A percentile compares a stretch with the other conserved stretches of the same genome.
Conservation (phyloP, 345 rosid genomes). For the Heritiera fomes region DNA sequence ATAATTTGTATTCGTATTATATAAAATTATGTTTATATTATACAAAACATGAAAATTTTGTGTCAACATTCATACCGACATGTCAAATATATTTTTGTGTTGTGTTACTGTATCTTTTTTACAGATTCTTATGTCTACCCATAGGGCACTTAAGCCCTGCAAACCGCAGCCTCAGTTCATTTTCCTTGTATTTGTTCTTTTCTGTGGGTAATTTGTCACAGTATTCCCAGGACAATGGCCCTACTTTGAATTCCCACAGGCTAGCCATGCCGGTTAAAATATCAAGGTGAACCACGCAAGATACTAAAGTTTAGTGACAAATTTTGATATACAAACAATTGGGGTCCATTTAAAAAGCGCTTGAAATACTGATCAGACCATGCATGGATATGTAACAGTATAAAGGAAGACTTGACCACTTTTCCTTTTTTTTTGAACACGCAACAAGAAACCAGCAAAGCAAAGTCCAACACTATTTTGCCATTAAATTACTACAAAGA, state of each 20-base stretch:
- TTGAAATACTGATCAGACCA: neutral
- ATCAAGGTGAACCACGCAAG: neutral
- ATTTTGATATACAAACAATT: neutral
- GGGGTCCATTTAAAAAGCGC: neutral
- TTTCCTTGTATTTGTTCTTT: too few relatives aligned
- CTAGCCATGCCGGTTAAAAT: neutral
- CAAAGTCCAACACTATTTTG: neutral
- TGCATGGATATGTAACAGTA: neutral
- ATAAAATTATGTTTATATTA: too few relatives aligned
- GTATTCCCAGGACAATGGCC: neutral
- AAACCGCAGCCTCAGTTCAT: too few relatives aligned
- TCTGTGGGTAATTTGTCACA: neutral
- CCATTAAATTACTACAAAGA: conserved; percentile 38
- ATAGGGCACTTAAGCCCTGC: too few relatives aligned
- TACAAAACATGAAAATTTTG: too few relatives aligned
- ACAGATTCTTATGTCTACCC: neutral
- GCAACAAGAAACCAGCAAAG: neutral
- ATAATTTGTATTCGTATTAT: too few relatives aligned
- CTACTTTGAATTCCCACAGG: neutral
- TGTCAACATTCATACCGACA: too few relatives aligned
- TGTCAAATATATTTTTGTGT: too few relatives aligned
- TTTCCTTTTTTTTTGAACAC: neutral
- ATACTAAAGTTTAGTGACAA: neutral
- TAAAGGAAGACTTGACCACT: neutral
- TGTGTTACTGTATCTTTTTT: too few relatives aligned